Base-by-base conservation (phyloP, 345 rosid species). In the Populus alba region DNA sequence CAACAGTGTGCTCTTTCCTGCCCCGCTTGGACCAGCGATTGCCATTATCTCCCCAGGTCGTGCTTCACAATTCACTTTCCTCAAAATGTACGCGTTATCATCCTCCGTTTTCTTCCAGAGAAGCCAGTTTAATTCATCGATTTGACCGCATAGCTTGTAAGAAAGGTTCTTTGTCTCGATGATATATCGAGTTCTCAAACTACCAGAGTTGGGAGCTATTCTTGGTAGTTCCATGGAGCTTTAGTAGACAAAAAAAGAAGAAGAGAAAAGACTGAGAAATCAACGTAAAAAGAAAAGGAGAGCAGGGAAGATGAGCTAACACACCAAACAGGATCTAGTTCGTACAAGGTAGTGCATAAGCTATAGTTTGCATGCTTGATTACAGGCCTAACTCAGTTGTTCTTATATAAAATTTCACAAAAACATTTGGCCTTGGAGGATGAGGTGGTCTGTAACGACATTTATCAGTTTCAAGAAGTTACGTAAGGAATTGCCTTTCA, bases 1-100 rank as follows among this genome's bases (percentile, higher is more conserved):
- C 68, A 84, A 29, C 80, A 84, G 53, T 17, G 83, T 80, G 66
- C 82, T 80, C 73, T 81, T 84, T 20, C 86, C 84, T 6, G 86
- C 83, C 16, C 83, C 83, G 71, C 86, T 80, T 7, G 81, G 86
- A 55, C 86, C 79, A 0, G 79, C 83, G 74, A 83, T 84, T 6
- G 86, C 86, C 75, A 59, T 59, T n/a, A 84, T 72, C 75, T 84
- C 80, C 31, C 81, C 69, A 47, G 84, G 77, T 72, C 72, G 75
- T 38, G 86, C 82, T 51, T 84, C 84, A 39, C 83, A 80, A n/a
- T 38, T 71, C 3, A 81, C 80, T 75, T 81, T 78, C n/a, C 75
- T 77, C 77, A 80, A 55, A 65, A 83, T 74, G 76, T 65, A 71
- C 27, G 22, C 35, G 53, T 17, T 66, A 22, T 68, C 53, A 35